Conservation (phyloP, 2,329 filamentous ascomycete genomes). For the Aaosphaeria pasadenensis region DNA sequence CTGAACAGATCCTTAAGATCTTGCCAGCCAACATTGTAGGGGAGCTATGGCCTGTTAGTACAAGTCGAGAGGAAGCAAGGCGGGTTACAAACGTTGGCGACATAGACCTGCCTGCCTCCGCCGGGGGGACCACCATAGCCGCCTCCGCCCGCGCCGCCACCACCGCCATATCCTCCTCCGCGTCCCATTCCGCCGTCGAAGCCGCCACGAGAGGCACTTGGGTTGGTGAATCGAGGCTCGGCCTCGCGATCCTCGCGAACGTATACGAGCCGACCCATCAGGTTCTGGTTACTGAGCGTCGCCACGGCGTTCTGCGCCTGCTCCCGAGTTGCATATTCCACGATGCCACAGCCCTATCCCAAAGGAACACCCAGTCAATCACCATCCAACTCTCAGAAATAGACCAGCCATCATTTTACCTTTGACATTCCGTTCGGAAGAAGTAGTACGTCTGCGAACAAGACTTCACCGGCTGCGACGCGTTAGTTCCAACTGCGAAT, state of each 20-base stretch:
- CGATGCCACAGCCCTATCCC: constrained; percentile 99
- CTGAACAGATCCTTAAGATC: constrained; percentile 98
- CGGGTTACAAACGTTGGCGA: constrained; percentile 86
- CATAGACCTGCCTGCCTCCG: constrained; percentile 77
- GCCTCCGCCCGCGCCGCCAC: constrained; percentile 44
- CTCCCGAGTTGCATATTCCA: constrained; percentile 99
- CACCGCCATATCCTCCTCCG: constrained; percentile 43
- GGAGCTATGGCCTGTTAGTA: constrained; percentile 63
- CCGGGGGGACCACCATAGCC: constrained; percentile 51
- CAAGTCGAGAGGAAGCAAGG: constrained; percentile 12
- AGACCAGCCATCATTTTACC: constrained; percentile 93
- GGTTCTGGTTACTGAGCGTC: constrained; percentile 97
- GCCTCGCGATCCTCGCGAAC: constrained; percentile 98
- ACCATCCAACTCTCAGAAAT: constrained; percentile 76
- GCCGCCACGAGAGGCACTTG: constrained; percentile 54
- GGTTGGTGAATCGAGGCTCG: constrained; percentile 90
- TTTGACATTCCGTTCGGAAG: constrained; percentile 99
- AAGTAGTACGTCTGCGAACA: constrained; percentile 98
- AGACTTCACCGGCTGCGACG: constrained; percentile 86
- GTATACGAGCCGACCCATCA: constrained; percentile 98
- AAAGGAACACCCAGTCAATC: constrained; percentile 93
- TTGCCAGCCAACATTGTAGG: constrained; percentile 97
- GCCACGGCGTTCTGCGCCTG: constrained; percentile 97
- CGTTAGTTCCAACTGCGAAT: constrained; percentile 27
- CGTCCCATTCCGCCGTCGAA: constrained; percentile 39